A percentile compares a stretch with the other conserved stretches of the same genome.
Conservation (phyloP, 2,329 filamentous ascomycete genomes). For the Myrmaecium sp. region DNA sequence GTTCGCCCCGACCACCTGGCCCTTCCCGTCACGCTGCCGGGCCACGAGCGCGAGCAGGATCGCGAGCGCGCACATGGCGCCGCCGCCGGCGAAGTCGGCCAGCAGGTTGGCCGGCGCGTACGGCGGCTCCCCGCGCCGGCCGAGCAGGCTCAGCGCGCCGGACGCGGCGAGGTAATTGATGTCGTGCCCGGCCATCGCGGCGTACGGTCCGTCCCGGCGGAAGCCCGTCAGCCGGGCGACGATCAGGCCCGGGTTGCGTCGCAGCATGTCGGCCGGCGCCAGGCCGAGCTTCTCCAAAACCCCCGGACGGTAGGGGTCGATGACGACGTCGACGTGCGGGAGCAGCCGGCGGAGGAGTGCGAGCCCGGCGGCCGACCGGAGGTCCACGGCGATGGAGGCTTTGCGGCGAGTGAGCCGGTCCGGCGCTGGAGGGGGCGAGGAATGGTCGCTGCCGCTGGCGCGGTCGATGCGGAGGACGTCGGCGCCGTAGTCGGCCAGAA, state of each 20-base stretch:
- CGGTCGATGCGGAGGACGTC: slow-evolving; percentile 75
- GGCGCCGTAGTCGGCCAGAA: slow-evolving; percentile 74
- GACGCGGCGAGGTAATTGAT: slow-evolving; percentile 92
- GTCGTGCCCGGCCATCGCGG: slow-evolving; percentile 80
- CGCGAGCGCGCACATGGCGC: slow-evolving; percentile 64
- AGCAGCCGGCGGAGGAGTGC: slow-evolving; percentile 51
- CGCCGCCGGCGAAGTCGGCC: slow-evolving; percentile 83
- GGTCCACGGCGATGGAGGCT: slow-evolving; percentile 59
- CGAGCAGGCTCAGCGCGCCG: slow-evolving; percentile 62
- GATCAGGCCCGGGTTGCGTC: slow-evolving; percentile 57
- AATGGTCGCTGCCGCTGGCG: slow-evolving; percentile 25
- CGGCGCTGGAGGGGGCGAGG: slow-evolving; percentile 30
- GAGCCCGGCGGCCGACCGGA: slow-evolving; percentile 50
- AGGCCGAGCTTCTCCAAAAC: slow-evolving; percentile 76
- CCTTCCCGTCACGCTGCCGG: slow-evolving; percentile 44
- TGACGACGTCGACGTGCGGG: slow-evolving; percentile 54
- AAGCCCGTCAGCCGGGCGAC: slow-evolving; percentile 84
- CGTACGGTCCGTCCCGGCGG: slow-evolving; percentile 70
- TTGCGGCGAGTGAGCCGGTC: slow-evolving; percentile 74
- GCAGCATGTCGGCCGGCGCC: slow-evolving; percentile 47
- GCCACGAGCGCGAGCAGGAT: slow-evolving; percentile 64
- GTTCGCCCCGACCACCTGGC: slow-evolving; percentile 86
- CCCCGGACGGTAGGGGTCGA: slow-evolving; percentile 85
- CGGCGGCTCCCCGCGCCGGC: slow-evolving; percentile 50
- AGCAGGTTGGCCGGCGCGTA: slow-evolving; percentile 70